Percentiles rank a stretch among this genome's conserved stretches.
phyloP scores from a whole-genome alignment of 305 asterid genomes.

The Withania somnifera region DNA sequence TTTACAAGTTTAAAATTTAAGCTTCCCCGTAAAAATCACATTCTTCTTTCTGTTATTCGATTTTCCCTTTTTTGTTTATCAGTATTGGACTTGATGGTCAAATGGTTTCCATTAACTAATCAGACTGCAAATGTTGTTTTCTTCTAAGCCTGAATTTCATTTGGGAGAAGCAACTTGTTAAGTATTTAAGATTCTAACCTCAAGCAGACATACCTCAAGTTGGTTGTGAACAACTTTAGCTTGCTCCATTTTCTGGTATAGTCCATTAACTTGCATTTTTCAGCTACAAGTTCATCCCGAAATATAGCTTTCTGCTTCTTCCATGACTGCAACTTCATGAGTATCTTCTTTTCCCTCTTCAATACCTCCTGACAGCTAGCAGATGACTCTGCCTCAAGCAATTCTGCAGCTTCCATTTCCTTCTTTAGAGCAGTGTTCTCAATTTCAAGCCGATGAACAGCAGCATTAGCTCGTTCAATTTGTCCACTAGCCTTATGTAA shows the following conservation, averaged over 20 bases:
- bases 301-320: slow-evolving; percentile 64
- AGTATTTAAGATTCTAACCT: neutral
- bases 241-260: slow-evolving; percentile 39
- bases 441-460: slow-evolving; percentile 56
- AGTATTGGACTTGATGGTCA: neutral
- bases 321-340: slow-evolving; percentile 60
- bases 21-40: neutral
- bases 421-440: slow-evolving; percentile 48
- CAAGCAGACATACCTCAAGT: slow-evolving; percentile 49
- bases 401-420: slow-evolving; percentile 73
- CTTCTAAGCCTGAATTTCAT: neutral
- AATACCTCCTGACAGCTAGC: slow-evolving; percentile 62
- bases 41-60: neutral
- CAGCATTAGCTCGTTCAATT: slow-evolving; percentile 57
- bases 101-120: neutral
- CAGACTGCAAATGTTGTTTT: neutral
- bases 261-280: slow-evolving; percentile 31
- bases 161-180: neutral
- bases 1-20: neutral
- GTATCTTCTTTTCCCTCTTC: slow-evolving; percentile 61
- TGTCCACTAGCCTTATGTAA: slow-evolving; percentile 67
- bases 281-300: slow-evolving; percentile 67
- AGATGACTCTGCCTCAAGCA: slow-evolving; percentile 59
- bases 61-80: no score
- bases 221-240: slow-evolving; percentile 44